phyloP scores from a whole-genome alignment of 179 eudicot genomes.

The Drosera spatulata region DNA sequence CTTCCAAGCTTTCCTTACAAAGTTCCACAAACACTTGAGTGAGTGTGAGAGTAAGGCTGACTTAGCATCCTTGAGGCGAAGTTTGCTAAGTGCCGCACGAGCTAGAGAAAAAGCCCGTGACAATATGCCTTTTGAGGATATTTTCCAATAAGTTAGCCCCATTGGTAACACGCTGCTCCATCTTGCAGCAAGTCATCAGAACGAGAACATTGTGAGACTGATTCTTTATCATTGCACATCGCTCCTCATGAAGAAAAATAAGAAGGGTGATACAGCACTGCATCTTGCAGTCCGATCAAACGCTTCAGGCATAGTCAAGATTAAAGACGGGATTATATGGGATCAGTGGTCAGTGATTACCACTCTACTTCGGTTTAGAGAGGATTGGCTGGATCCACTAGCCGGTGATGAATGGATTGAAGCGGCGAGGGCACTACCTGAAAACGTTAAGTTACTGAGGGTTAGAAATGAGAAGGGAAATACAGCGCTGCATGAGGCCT shows the following conservation, averaged over 20 bases:
- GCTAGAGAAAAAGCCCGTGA: too few relatives aligned
- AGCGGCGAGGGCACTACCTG: not conserved
- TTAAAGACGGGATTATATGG: not conserved
- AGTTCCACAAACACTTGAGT: too few relatives aligned
- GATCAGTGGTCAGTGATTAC: slow-evolving; percentile 1
- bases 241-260: slow-evolving; percentile 8
- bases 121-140: not conserved
- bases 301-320: not conserved
- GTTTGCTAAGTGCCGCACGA: too few relatives aligned
- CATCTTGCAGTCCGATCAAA: slow-evolving; percentile 14
- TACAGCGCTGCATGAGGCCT: slow-evolving; percentile 18
- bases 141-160: slow-evolving; percentile 8
- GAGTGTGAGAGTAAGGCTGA: too few relatives aligned
- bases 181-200: slow-evolving; percentile 6
- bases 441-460: not conserved
- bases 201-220: slow-evolving; percentile 2
- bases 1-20: too few relatives aligned
- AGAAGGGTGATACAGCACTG: slow-evolving; percentile 14
- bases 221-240: slow-evolving; percentile 1
- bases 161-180: slow-evolving; percentile 18
- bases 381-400: not conserved
- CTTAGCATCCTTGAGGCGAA: too few relatives aligned
- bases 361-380: not conserved
- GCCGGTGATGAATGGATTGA: too few relatives aligned
- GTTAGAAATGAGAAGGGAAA: slow-evolving; percentile 14